phyloP scores from a whole-genome alignment of 1,284 basidiomycete genomes.

The Abortiporus biennis region DNA sequence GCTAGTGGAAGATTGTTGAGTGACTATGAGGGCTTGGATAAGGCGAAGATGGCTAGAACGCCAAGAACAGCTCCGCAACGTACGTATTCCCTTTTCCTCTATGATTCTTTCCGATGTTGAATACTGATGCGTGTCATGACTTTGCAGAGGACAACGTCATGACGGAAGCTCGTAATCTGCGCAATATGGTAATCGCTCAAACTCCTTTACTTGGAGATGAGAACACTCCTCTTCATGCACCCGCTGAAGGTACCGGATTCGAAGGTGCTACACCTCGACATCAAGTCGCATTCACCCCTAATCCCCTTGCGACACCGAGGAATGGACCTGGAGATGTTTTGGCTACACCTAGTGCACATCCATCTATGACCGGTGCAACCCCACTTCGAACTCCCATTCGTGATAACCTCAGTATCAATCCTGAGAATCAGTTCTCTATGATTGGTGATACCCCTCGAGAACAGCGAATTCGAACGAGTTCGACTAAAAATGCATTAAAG shows the following conservation, averaged over 20 bases:
- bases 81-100: constrained; percentile 36
- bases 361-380: constrained; percentile 51
- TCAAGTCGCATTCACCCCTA: constrained; percentile 86
- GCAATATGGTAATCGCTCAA: constrained; percentile 88
- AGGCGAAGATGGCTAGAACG: constrained; percentile 87
- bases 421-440: constrained; percentile 47
- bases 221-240: constrained; percentile 86
- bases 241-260: constrained; percentile 74
- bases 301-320: constrained; percentile 87
- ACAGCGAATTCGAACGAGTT: constrained; percentile 54
- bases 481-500: constrained; percentile 69
- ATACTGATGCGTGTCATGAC: constrained; percentile 9
- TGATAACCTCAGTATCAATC: constrained; percentile 89
- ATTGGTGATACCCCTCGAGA: constrained; percentile 72
- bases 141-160: constrained; percentile 83
- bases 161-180: constrained; percentile 91
- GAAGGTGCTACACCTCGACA: constrained; percentile 90
- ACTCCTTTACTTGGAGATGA: constrained; percentile 96
- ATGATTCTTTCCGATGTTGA: background rate
- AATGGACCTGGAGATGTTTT: constrained; percentile 46
- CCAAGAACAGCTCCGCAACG: constrained; percentile 89
- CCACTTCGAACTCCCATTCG: constrained; percentile 89
- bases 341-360: constrained; percentile 56
- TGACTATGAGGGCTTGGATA: constrained; percentile 87
- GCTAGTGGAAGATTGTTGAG: constrained; percentile 85